Base-by-base conservation (phyloP, 345 rosid genomes). In the Raphanus raphanistrum region DNA sequence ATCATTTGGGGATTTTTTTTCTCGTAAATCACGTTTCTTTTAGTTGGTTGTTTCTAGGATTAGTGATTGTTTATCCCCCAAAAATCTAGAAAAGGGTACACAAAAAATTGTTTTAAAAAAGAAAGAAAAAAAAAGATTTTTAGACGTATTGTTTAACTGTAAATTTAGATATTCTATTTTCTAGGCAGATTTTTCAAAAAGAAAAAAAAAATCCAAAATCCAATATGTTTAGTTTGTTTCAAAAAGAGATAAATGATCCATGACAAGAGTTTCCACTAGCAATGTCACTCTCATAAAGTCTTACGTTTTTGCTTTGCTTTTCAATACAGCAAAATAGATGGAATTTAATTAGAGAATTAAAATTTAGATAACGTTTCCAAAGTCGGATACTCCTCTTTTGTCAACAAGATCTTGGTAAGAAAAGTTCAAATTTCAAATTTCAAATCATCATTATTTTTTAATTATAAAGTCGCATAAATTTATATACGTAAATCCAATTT, bases 1-100 rank as follows among this genome's bases (percentile, higher is more conserved):
- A 77, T 77, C 72, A 35, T 71, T 63, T 57, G 8, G 26, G n/a
- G 71, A 71, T 63, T 76, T 33, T 76, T 36, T 8, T 75, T 41
- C n/a, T 67, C 33, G 1, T 59, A 10, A 26, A 27, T 60, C 63
- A 21, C 29, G 13, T 57, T 21, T 58, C 21, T 21, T 21, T 21
- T 25, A 33, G 48, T 43, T 62, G 29, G 17, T 35, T 12, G 2
- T 67, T 65, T 45, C 21, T 26, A 63, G 50, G 54, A 75, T 61
- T 62, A 33, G 10, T 68, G 28, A 25, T 45, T 54, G 7, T 4
- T 4, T 48, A 21, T 68, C 57, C 28, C 60, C 68, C 17, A 61
- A 48, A 58, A 9, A 3, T 48, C 7, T 45, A 58, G 3, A 36
- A 28, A 52, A 41, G 48, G 13, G 48, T 41, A 12, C 21, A 21